A percentile compares a stretch with the other conserved stretches of the same genome.
Evolutionary conservation across 192 early-diverging fungal genomes (phyloP).

Genomic region (Linnemannia zychae): DNA sequence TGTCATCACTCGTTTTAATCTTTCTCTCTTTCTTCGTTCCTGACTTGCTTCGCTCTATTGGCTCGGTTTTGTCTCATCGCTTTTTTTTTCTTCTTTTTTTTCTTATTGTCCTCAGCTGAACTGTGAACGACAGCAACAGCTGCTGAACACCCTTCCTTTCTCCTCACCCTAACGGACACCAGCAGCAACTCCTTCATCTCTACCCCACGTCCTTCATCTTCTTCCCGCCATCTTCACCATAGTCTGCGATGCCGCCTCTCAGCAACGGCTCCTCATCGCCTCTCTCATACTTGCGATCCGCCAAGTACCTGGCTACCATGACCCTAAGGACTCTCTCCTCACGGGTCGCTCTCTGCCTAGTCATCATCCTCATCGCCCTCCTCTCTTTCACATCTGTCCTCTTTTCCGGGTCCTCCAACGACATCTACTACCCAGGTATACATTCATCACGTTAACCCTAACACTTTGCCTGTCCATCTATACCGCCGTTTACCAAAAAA

Average conservation of each 20-base stretch:
- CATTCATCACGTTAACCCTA: neutral
- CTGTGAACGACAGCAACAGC: neutral
- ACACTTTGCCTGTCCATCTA: neutral
- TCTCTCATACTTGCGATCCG: conserved; percentile 12
- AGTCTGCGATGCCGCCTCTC: conserved; percentile 37
- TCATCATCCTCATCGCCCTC: conserved; percentile 42
- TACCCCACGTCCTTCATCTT: neutral
- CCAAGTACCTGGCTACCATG: conserved; percentile 14
- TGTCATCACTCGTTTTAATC: neutral
- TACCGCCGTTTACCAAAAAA: neutral
- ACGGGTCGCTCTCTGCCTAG: conserved; percentile 27
- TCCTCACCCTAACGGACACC: neutral
- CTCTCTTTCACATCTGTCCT: conserved; percentile 47
- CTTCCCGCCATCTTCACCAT: neutral
- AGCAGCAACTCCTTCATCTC: neutral
- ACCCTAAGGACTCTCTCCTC: conserved; percentile 35
- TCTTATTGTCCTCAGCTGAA: neutral
- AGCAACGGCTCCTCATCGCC: conserved; percentile 32
- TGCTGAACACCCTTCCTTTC: too few relatives aligned
- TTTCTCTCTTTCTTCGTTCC: neutral
- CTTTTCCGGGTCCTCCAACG: conserved; percentile 46
- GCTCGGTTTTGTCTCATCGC: neutral
- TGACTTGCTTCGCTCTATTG: neutral
- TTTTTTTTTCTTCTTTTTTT: neutral
- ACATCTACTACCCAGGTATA: conserved; percentile 55